Base-by-base conservation (phyloP, 805 yeast species). In the Hanseniaspora vineae region DNA sequence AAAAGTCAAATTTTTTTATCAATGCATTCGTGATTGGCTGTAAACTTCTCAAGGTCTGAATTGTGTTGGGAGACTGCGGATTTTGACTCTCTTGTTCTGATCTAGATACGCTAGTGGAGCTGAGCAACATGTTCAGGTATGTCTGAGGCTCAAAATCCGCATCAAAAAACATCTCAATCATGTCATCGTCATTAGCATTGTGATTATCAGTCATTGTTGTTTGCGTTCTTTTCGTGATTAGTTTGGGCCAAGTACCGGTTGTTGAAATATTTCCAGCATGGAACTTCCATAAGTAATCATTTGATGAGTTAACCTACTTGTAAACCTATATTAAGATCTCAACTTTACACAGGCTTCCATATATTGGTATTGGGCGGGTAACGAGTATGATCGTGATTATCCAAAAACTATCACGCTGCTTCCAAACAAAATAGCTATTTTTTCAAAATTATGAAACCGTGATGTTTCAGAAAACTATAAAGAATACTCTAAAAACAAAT, bases 121-220 rank as follows among this genome's bases (percentile, higher is more conserved):
- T 23, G 29, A 78, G 71, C 14, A 82, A 62, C 2, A 83, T 79
- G 58, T 83, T 85, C 17, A 83, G 71, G 55, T 75, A 83, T 39
- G 76, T 76, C 47, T 76, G 74, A 1, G 87, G 83, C 15, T 73
- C 76, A 57, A 81, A 82, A 23, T 74, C 76, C 18, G 72, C 75
- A 52, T 81, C 85, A 51, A 80, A 78, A 66, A 83, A 83, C 78
- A 82, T 81, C 12, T 77, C 64, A 2, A 81, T 61, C 1, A 80
- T 69, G 14, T 76, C 75, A 47, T 64, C 64, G 35, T 62, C 58
- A 13, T 42, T 19, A 17, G 47, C 33, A 49, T 49, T 51, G 44
- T 18, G 39, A 35, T 37, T 47, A 46, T 23, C 29, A 8, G 52
- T 54, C 9, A 48, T 35, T 50, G 44, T 51, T 44, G 45, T 46